A percentile compares a stretch with the other conserved stretches of the same genome.
These are phyloP conservation scores for Erysiphe neolycopersici DNA, from an alignment of 2,329 filamentous ascomycete species.

Conservation along the genomic window DNA sequence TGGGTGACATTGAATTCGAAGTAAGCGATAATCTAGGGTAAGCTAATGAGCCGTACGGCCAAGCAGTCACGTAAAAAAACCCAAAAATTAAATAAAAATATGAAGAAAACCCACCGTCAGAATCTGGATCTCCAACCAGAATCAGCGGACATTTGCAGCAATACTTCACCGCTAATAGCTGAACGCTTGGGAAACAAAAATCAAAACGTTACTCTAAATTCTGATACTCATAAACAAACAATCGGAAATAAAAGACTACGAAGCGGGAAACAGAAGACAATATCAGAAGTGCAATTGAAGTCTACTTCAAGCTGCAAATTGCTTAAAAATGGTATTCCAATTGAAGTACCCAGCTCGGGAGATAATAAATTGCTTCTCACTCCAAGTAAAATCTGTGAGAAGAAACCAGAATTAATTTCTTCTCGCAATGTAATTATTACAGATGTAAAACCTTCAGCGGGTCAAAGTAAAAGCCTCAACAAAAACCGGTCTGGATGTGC, in stretches of 20 bases:
- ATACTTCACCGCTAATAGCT: not conserved
- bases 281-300: not conserved
- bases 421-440: not conserved
- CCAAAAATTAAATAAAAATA: too few species aligned
- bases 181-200: not conserved
- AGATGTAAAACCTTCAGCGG: not conserved
- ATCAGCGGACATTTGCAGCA: too few species aligned
- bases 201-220: not conserved
- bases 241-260: not conserved
- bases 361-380: not conserved
- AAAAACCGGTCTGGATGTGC: not conserved
- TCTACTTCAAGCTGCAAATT: not conserved
- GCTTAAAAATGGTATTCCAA: too few species aligned
- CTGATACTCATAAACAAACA: not conserved
- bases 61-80: too few species aligned
- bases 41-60: too few species aligned
- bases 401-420: not conserved
- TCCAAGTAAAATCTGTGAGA: not conserved
- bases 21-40: too few species aligned
- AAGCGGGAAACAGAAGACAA: not conserved
- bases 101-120: too few species aligned
- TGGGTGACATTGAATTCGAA: too few species aligned
- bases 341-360: not conserved
- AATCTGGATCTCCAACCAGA: too few species aligned
- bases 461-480: not conserved